Evolutionary conservation across 139 green algal genomes (phyloP).

Genomic region (Chlorella sp.): DNA sequence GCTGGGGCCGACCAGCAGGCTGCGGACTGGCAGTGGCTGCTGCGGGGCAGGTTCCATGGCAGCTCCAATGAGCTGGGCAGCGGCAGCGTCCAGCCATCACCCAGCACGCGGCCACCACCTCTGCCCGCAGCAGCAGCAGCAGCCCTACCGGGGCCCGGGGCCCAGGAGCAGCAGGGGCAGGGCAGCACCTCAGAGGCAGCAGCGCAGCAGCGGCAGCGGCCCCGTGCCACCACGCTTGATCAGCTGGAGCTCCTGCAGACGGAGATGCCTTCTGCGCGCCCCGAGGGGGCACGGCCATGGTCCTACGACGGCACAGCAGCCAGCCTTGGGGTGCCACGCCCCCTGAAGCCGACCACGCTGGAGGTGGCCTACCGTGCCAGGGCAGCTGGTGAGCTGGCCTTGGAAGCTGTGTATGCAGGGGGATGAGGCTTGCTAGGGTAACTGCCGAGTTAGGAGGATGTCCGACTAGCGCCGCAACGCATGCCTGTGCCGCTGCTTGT

Average conservation of each 20-base stretch:
- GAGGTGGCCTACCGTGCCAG: slow-evolving; percentile 12
- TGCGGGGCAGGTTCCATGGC: neutral
- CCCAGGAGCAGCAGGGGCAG: neutral
- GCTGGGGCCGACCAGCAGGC: neutral
- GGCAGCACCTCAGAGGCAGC: no score
- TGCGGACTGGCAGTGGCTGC: slow-evolving; percentile 6
- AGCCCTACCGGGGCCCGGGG: neutral
- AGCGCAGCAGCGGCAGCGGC: neutral
- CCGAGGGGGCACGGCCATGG: slow-evolving; percentile 7
- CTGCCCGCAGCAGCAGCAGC: neutral
- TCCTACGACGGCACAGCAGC: neutral
- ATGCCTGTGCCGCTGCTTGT: no score
- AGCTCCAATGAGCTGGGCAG: no score
- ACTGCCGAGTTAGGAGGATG: no score
- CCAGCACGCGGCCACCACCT: neutral
- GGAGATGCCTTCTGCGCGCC: neutral
- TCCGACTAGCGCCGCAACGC: no score
- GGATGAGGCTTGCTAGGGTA: no score
- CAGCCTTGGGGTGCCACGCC: neutral
- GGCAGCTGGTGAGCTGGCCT: neutral
- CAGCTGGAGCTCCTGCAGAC: slow-evolving; percentile 7
- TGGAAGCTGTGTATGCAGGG: no score
- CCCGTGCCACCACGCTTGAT: neutral
- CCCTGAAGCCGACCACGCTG: neutral
- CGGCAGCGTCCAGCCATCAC: no score